Evolutionary conservation across 1,284 basidiomycete genomes (phyloP), one percentile per base, ranked within the genome.

Genomic region (Naganishia sp.): DNA sequence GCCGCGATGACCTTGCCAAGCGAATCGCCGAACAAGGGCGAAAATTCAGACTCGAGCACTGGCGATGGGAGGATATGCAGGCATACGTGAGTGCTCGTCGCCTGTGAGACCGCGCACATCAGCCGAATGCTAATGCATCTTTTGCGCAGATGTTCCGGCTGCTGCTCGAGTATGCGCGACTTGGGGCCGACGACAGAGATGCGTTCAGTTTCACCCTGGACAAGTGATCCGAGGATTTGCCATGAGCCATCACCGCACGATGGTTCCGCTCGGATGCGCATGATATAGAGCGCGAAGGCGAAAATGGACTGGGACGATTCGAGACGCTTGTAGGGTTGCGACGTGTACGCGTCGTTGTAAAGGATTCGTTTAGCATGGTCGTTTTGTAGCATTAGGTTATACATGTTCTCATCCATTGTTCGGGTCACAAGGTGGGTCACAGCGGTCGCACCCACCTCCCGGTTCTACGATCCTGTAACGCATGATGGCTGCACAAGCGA

Each of bases 1-100:
- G 74, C 9, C 77, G 81, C 69, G 82, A 84, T 46, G 74, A 77
- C 0, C 70, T 82, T 13, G 83, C 82, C 1, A 70, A 76, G 64
- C 60, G 74, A 70, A 83, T 83, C 25, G 80, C 79, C 5, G 72
- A 73, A 23, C 74, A 79, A 13, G 82, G 78, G 0, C 72, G 74
- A 53, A 69, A 77, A 52, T 84, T 83, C 72, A 77, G 78, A 0
- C 70, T 72, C 42, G 72, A 80, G 53, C 75, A 81, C 70, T 83
- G 82, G 81, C 70, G 83, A 55, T 80, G 77, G 78, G 80, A 81
- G 67, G 82, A 83, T 70, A 81, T 82, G 81, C 80, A 82, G 72
- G 81, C 80, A 52, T 83, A 81, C 72, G 79, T 80, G 55, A 63
- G 68, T 69, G 16, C n/a, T 2, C 28, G 1, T 23, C 6, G 16